Conservation (phyloP, 768 basidiomycete species). For the Lanmaoa rubissima region DNA sequence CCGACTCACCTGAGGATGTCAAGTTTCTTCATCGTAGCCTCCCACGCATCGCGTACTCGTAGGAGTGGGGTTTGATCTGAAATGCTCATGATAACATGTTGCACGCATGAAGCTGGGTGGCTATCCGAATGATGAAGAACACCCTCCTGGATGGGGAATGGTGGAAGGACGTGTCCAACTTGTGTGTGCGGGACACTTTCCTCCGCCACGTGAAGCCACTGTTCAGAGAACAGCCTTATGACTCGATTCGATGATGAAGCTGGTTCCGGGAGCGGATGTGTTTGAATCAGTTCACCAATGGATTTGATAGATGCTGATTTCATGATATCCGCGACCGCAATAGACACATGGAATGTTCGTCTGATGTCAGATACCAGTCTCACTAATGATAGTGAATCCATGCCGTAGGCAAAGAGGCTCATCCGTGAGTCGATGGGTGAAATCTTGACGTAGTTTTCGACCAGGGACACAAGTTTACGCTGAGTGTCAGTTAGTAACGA, state of each 20-base stretch:
- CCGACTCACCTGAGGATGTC: constrained; percentile 29
- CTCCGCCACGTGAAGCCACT: constrained; percentile 14
- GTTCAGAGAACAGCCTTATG: constrained; percentile 17
- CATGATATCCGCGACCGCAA: constrained; percentile 34
- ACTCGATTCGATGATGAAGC: neutral
- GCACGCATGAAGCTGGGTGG: constrained; percentile 41
- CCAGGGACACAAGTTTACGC: constrained; percentile 36
- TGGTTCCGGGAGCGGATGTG: neutral
- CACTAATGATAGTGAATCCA: constrained; percentile 32
- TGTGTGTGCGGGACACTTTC: constrained; percentile 1
- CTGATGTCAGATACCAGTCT: constrained; percentile 25
- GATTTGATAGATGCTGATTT: constrained; percentile 20
- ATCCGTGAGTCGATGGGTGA: constrained; percentile 19
- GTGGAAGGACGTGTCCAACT: constrained; percentile 34
- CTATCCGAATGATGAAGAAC: constrained; percentile 42
- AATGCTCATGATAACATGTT: constrained; percentile 40
- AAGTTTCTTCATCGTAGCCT: constrained; percentile 22
- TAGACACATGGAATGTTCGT: constrained; percentile 12
- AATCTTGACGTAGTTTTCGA: constrained; percentile 25
- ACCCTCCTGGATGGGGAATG: constrained; percentile 48
- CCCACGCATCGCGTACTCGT: constrained; percentile 36
- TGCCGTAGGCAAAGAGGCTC: constrained; percentile 34
- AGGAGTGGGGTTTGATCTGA: constrained; percentile 19
- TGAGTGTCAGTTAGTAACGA: constrained; percentile 26
- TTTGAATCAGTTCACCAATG: constrained; percentile 19